These are phyloP conservation scores for Camillea tinctor DNA, from an alignment of 2,329 filamentous ascomycete genomes.

Conservation along the genomic window DNA sequence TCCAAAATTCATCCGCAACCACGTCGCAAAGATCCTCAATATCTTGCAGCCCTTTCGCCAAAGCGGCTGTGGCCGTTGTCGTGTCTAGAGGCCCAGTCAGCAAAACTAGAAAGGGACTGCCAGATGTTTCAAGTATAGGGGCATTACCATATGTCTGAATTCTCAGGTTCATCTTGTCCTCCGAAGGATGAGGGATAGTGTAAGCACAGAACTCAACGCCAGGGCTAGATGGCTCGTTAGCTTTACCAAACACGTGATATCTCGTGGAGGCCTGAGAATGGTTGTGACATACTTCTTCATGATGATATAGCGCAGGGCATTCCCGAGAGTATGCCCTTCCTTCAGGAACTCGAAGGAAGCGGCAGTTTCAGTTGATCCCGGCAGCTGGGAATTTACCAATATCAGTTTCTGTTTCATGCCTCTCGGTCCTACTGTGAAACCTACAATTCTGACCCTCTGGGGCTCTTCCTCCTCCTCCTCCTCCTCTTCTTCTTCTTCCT, in stretches of 20 bases:
- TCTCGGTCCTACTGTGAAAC: slow-evolving; percentile 21
- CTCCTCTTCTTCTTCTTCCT: slow-evolving; percentile 37
- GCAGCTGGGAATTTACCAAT: slow-evolving; percentile 55
- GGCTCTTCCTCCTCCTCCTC: slow-evolving; percentile 50
- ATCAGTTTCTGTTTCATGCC: slow-evolving; percentile 7
- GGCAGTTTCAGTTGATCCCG: slow-evolving; percentile 80
- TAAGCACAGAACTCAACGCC: slow-evolving; percentile 98
- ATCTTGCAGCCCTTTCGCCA: slow-evolving; percentile 87
- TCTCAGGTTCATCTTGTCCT: slow-evolving; percentile 93
- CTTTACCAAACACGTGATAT: not conserved
- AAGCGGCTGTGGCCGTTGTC: slow-evolving; percentile 76
- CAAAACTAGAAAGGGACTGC: not conserved
- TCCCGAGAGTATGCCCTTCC: slow-evolving; percentile 94
- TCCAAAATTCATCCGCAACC: slow-evolving; percentile 84
- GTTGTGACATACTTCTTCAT: slow-evolving; percentile 83
- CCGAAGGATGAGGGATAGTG: slow-evolving; percentile 93
- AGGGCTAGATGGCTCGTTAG: slow-evolving; percentile 69
- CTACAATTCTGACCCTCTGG: slow-evolving; percentile 63
- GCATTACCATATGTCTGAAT: slow-evolving; percentile 92
- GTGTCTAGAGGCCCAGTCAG: slow-evolving; percentile 55
- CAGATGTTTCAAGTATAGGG: not conserved
- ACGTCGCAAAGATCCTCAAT: slow-evolving; percentile 91
- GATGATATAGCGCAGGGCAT: slow-evolving; percentile 89
- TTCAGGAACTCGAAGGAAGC: slow-evolving; percentile 93
- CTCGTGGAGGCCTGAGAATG: not conserved